phyloP scores from a whole-genome alignment of 805 yeast species.

The Komagataella populi region DNA sequence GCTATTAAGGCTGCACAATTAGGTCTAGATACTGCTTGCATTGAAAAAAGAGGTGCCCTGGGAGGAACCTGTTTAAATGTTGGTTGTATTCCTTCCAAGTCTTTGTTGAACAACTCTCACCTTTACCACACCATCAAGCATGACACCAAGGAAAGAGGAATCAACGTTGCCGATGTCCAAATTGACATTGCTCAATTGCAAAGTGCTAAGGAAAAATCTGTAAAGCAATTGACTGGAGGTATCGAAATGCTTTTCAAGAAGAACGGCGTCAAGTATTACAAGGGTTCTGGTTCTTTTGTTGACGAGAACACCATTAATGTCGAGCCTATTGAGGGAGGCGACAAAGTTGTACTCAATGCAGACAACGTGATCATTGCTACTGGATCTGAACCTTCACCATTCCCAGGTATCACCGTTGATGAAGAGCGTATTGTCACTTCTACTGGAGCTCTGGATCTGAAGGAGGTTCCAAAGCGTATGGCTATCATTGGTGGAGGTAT shows the following conservation, averaged over 20 bases:
- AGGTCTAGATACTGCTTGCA: conserved; percentile 88
- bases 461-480: conserved; percentile 84
- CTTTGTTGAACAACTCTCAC: conserved; percentile 88
- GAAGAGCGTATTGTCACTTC: conserved; percentile 95
- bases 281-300: conserved; percentile 83
- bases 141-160: conserved; percentile 83
- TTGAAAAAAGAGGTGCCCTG: conserved; percentile 89
- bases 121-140: conserved; percentile 78
- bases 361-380: conserved; percentile 92
- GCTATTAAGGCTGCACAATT: conserved; percentile 98
- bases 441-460: conserved; percentile 78
- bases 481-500: conserved; percentile 98
- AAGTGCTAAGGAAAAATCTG: conserved; percentile 87
- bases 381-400: conserved; percentile 96
- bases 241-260: conserved; percentile 91
- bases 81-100: conserved; percentile 98
- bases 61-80: conserved; percentile 99
- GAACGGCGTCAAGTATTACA: conserved; percentile 86
- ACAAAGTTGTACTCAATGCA: conserved; percentile 60
- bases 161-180: conserved; percentile 60
- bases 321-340: conserved; percentile 76
- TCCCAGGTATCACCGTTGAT: conserved; percentile 95
- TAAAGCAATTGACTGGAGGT: conserved; percentile 83
- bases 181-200: conserved; percentile 71
- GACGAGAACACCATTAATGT: conserved; percentile 71